Base-by-base conservation (phyloP, 331 rosid species). In the Phaseolus coccineus region DNA sequence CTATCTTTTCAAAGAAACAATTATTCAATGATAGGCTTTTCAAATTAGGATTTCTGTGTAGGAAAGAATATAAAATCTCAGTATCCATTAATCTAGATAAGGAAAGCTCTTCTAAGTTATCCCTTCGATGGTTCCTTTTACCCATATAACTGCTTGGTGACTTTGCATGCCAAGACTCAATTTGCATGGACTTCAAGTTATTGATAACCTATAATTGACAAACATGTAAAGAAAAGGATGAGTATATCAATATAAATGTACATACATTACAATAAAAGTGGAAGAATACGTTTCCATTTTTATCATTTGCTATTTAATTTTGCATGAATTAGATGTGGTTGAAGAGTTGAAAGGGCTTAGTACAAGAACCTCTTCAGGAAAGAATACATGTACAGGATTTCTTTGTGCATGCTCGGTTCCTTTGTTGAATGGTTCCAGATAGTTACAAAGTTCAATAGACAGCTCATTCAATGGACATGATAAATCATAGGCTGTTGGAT, bases 41-140 rank as follows among this genome's bases (percentile, higher is more conserved):
- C 31, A 80, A 12, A 50, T 64, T 64, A 42, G 75, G 79, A 65
- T 10, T 64, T 33, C 61, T 73, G 1, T 53, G 22, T 30, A 80
- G 74, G 62, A 80, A 73, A 61, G 42, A 42, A 40, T 52, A 65
- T 37, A 42, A 51, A n/a, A 51, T 19, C 8, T 73, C 27, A 4
- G 52, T 52, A 30, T 53, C 15, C 30, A 2, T 0, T 37, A 47
- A 1, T 22, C 25, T 3, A 10, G 56, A 3, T 19, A 80, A 72
- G 5, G 22, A 8, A 39, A 72, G 14, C 35, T 35, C 40, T 62
- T 71, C 35, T 63, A 71, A 15, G 13, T 33, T 50, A 48, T 11
- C n/a, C 47, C 25, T 33, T 59, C 13, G 56, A 40, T 42, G 71
- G 15, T 55, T 31, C 5, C 47, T 6, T 37, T 37, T 37, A 1